Evolutionary conservation across 495 filamentous ascomycete species (phyloP).

Genomic region (Trichoderma virens): DNA sequence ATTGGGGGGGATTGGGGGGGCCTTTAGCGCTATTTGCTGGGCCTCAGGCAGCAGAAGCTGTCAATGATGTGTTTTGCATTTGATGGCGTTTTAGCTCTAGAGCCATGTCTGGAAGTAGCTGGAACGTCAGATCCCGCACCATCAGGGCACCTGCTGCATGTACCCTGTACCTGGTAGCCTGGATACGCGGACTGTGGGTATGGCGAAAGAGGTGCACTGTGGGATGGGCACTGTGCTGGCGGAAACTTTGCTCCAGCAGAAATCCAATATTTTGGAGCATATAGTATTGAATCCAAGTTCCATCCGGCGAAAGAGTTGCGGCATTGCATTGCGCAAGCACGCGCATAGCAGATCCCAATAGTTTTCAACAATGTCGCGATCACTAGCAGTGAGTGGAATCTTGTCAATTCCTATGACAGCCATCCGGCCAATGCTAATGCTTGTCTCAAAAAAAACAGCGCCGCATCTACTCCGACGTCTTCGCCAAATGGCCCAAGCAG

Average conservation of each 20-base stretch:
- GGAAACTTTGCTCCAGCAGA: neutral
- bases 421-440: neutral
- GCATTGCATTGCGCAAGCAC: neutral
- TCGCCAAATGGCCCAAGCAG: conserved; percentile 74
- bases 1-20: neutral
- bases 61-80: too few species aligned
- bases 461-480: conserved; percentile 47
- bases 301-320: conserved; percentile 2
- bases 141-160: neutral
- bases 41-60: neutral
- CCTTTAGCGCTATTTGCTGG: neutral
- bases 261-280: conserved; percentile 7
- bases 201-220: neutral
- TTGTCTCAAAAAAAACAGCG: neutral
- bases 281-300: neutral
- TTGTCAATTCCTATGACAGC: neutral
- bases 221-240: neutral
- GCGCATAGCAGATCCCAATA: neutral
- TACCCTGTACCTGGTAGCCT: neutral
- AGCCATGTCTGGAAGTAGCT: neutral
- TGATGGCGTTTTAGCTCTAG: too few species aligned
- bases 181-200: neutral
- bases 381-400: neutral
- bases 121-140: too few species aligned
- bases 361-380: conserved; percentile 2